phyloP scores from a whole-genome alignment of 2,329 filamentous ascomycete species.

The Arthrobotrys sinensis region DNA sequence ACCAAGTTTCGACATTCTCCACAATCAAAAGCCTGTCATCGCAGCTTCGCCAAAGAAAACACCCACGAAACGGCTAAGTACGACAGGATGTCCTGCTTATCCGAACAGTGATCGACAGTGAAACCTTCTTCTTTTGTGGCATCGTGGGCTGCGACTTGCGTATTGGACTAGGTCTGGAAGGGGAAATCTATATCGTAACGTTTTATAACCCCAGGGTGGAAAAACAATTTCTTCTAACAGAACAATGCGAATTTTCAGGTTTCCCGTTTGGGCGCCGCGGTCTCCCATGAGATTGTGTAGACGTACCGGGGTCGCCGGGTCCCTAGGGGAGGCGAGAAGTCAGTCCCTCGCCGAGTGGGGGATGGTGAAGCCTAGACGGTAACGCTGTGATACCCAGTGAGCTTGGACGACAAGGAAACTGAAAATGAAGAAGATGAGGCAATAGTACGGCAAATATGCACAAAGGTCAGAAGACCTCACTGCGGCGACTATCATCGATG shows the following conservation, averaged over 20 bases:
- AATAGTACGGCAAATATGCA: slow-evolving; percentile 25
- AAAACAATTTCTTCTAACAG: slow-evolving; percentile 5
- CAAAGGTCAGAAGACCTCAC: slow-evolving; percentile 45
- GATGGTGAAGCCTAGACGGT: slow-evolving; percentile 11
- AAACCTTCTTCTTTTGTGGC: slow-evolving; percentile 45
- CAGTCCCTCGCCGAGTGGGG: neutral
- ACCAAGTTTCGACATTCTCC: slow-evolving; percentile 11
- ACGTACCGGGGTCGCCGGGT: slow-evolving; percentile 13
- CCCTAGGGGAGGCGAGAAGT: neutral
- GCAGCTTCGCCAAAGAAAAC: neutral
- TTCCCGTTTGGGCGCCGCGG: neutral
- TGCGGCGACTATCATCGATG: slow-evolving; percentile 53
- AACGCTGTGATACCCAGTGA: slow-evolving; percentile 1
- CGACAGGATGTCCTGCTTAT: slow-evolving; percentile 30
- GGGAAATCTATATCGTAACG: slow-evolving; percentile 34
- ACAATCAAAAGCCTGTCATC: slow-evolving; percentile 3
- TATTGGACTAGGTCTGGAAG: slow-evolving; percentile 29
- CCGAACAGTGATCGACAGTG: slow-evolving; percentile 52
- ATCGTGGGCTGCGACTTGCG: slow-evolving; percentile 22
- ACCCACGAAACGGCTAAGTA: slow-evolving; percentile 13
- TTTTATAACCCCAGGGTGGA: slow-evolving; percentile 27
- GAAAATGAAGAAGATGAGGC: slow-evolving; percentile 27
- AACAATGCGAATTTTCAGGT: slow-evolving; percentile 39
- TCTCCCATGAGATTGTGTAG: neutral
- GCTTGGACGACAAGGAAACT: neutral